Evolutionary conservation across 2,329 filamentous ascomycete species (phyloP).

Genomic region (Monilinia polystroma): DNA sequence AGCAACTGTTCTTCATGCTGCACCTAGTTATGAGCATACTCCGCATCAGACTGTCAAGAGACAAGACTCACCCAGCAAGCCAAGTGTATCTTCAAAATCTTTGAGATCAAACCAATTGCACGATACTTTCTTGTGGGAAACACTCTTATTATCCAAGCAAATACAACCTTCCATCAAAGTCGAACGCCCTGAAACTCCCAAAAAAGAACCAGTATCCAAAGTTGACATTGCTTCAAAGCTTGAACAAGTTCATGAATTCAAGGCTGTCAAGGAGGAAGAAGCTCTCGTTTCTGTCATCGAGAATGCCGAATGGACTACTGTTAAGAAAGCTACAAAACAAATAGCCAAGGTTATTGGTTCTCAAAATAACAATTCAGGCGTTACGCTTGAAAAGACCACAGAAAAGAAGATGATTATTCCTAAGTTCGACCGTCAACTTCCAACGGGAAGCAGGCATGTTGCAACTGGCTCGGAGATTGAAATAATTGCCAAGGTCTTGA

Average conservation of each 20-base stretch:
- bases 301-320: background rate
- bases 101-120: background rate
- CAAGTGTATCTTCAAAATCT: background rate
- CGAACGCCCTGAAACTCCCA: background rate
- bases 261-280: background rate
- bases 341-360: background rate
- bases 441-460: background rate
- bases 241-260: background rate
- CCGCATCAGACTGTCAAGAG: background rate
- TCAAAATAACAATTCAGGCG: background rate
- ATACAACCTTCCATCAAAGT: background rate
- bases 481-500: background rate
- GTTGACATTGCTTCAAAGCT: background rate
- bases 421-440: background rate
- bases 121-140: background rate
- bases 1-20: constrained; percentile 5
- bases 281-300: background rate
- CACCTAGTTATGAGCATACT: background rate
- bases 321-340: background rate
- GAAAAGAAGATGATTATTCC: background rate
- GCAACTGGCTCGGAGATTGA: constrained; percentile 9
- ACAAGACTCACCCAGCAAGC: background rate
- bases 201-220: background rate
- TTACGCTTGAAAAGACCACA: background rate
- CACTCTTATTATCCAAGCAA: background rate